phyloP scores from a whole-genome alignment of 2,329 filamentous ascomycete species.

The Byssoonygena ceratinophila region DNA sequence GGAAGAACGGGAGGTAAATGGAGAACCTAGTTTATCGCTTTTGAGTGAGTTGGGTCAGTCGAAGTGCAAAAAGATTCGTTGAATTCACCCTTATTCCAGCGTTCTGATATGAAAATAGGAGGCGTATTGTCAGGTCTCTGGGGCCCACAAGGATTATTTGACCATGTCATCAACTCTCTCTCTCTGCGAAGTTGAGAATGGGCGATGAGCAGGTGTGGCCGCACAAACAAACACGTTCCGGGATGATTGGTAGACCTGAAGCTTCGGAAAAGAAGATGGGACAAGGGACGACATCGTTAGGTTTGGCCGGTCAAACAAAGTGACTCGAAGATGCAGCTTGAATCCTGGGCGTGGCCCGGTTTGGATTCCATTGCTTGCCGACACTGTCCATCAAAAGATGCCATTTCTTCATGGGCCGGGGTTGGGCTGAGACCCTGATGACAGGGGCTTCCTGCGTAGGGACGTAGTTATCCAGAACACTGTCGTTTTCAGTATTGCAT shows the following conservation, averaged over 20 bases:
- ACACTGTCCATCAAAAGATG: neutral
- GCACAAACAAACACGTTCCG: slow-evolving; percentile 4
- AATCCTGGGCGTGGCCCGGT: neutral
- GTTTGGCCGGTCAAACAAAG: neutral
- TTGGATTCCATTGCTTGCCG: neutral
- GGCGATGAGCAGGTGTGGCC: neutral
- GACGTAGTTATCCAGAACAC: too few relatives aligned
- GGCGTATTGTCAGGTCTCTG: neutral
- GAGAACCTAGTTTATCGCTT: too few relatives aligned
- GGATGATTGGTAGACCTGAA: slow-evolving; percentile 9
- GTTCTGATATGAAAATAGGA: too few relatives aligned
- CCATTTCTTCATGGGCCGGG: neutral
- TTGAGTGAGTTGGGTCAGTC: too few relatives aligned
- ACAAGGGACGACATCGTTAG: neutral
- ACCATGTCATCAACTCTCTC: neutral
- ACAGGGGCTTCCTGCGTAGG: too few relatives aligned
- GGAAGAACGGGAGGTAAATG: too few relatives aligned
- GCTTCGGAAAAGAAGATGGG: neutral
- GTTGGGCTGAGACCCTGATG: neutral
- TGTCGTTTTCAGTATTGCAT: too few relatives aligned
- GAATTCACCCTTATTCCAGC: too few relatives aligned
- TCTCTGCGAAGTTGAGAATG: neutral
- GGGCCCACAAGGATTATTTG: neutral
- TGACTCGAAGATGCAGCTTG: neutral
- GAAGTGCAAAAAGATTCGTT: too few relatives aligned